Evolutionary conservation across 306 rosid genomes (phyloP).

Genomic region (Begonia loranthoides): DNA sequence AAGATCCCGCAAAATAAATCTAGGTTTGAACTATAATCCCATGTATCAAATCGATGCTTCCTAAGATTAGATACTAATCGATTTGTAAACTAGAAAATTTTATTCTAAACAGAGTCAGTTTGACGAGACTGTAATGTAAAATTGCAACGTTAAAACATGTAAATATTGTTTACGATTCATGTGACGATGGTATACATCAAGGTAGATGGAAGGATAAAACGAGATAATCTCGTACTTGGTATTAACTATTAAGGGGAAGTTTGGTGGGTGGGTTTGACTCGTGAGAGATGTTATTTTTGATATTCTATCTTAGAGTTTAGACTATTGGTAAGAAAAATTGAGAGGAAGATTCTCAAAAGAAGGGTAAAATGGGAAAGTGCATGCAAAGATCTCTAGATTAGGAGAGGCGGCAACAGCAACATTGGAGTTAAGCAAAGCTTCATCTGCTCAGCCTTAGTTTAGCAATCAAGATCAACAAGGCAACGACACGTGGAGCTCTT

Average conservation of each 20-base stretch:
- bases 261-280: too few species aligned
- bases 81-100: too few species aligned
- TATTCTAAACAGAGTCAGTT: too few species aligned
- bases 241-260: too few species aligned
- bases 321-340: background rate
- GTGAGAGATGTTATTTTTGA: background rate
- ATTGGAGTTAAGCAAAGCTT: slow-evolving; percentile 6
- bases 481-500: slow-evolving; percentile 37
- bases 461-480: slow-evolving; percentile 15
- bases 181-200: too few species aligned
- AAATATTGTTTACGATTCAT: too few species aligned
- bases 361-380: slow-evolving; percentile 15
- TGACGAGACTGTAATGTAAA: too few species aligned
- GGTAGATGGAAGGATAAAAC: too few species aligned
- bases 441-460: background rate
- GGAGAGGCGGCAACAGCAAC: slow-evolving; percentile 1
- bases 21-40: background rate
- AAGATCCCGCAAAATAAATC: background rate
- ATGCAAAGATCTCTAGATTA: background rate
- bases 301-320: background rate
- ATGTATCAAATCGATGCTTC: background rate
- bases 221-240: too few species aligned
- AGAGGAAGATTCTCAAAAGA: background rate
- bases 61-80: background rate
- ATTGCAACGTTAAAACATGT: too few species aligned